A percentile compares a stretch with the other conserved stretches of the same genome.
These are phyloP conservation scores for Plectosphaerella cucumerina DNA, from an alignment of 2,329 filamentous ascomycete species.

Conservation along the genomic window DNA sequence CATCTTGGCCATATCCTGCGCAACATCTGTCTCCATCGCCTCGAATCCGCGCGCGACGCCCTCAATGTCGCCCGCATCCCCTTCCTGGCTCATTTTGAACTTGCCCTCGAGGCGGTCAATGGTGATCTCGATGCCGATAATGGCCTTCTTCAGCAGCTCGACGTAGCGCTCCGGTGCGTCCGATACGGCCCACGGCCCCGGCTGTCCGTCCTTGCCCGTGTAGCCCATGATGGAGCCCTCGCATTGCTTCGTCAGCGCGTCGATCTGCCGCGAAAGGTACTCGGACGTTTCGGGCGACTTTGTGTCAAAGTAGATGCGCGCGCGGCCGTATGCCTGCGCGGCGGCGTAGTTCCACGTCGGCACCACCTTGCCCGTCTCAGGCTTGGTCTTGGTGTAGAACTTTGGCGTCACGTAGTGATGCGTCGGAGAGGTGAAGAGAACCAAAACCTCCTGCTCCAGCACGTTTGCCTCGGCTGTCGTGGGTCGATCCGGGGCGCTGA, in stretches of 20 bases:
- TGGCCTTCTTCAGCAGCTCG: constrained; percentile 51
- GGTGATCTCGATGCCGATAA: constrained; percentile 57
- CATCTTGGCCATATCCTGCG: constrained; percentile 23
- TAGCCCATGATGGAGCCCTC: constrained; percentile 56
- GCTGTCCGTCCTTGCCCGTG: constrained; percentile 27
- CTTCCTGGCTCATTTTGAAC: constrained; percentile 66
- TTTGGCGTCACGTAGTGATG: constrained; percentile 67
- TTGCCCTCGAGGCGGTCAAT: constrained; percentile 54
- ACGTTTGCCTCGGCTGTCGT: constrained; percentile 10
- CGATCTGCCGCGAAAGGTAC: constrained; percentile 48
- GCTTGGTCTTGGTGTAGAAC: constrained; percentile 65
- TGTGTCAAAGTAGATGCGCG: constrained; percentile 48
- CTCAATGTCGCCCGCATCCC: constrained; percentile 28
- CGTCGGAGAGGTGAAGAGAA: constrained; percentile 55
- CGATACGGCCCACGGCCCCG: constrained; percentile 48
- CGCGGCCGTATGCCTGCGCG: constrained; percentile 58
- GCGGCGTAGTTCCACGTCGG: constrained; percentile 70
- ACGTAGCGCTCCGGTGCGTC: constrained; percentile 56
- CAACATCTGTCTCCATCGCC: constrained; percentile 23
- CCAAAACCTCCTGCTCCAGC: constrained; percentile 51
- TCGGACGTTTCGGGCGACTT: constrained; percentile 35
- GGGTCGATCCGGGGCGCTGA: constrained; percentile 18
- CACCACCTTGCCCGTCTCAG: constrained; percentile 59
- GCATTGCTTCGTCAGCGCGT: constrained; percentile 44
- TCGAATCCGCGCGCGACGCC: constrained; percentile 56